Conservation (phyloP, 352 stramenopile genomes). For the Phytophthora aleatoria region DNA sequence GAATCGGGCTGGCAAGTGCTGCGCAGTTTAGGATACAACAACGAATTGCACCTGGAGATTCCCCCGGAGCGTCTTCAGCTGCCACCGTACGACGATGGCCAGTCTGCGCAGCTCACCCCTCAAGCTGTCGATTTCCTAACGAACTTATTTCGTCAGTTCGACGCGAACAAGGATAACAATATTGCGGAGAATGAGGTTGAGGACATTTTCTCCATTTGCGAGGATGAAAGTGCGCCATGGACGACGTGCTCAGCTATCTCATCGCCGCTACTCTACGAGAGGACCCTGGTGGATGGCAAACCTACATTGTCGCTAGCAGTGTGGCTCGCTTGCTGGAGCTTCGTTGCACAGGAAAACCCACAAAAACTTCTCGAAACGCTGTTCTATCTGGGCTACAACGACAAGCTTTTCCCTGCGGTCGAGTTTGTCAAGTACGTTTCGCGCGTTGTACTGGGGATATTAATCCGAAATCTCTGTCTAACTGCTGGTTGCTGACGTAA, state of each 20-base stretch:
- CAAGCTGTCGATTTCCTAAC: slow-evolving; percentile 73
- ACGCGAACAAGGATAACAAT: slow-evolving; percentile 81
- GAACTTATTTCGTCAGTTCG: slow-evolving; percentile 82
- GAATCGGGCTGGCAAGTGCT: slow-evolving; percentile 90
- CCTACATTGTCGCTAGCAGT: slow-evolving; percentile 54
- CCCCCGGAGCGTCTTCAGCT: slow-evolving; percentile 65
- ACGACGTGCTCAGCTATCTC: slow-evolving; percentile 63
- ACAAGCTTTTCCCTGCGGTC: slow-evolving; percentile 66
- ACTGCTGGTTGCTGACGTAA: slow-evolving; percentile 1
- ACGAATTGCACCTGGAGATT: slow-evolving; percentile 81
- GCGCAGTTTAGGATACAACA: slow-evolving; percentile 82
- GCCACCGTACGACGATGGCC: slow-evolving; percentile 62
- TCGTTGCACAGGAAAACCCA: slow-evolving; percentile 77
- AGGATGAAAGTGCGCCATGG: slow-evolving; percentile 72
- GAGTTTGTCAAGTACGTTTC: slow-evolving; percentile 65
- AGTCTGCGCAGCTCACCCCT: slow-evolving; percentile 79
- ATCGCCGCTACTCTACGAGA: slow-evolving; percentile 61
- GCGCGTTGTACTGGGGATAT: background rate
- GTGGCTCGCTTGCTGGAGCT: slow-evolving; percentile 78
- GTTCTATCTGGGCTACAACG: slow-evolving; percentile 86
- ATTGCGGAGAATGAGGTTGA: slow-evolving; percentile 71
- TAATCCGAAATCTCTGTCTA: background rate
- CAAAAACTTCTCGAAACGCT: slow-evolving; percentile 75
- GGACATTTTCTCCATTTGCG: slow-evolving; percentile 86
- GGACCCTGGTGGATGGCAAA: slow-evolving; percentile 56